phyloP scores from a whole-genome alignment of 1,284 basidiomycete genomes.

The Hemileia vastatrix region DNA sequence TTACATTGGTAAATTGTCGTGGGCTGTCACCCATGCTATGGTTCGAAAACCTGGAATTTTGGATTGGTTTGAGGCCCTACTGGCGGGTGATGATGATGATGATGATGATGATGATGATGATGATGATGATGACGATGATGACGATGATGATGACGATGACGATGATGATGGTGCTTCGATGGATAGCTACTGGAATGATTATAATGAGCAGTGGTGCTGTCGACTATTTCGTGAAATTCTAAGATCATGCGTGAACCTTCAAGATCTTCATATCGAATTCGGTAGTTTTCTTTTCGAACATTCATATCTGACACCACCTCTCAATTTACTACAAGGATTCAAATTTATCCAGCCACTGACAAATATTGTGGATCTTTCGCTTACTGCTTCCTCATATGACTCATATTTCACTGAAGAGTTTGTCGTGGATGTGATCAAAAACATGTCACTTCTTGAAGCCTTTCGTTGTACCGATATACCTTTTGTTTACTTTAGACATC shows the following conservation, averaged over 20 bases:
- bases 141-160: no score
- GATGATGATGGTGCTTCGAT: no score
- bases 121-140: no score
- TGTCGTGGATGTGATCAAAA: slow-evolving; percentile 2
- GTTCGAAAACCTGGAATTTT: neutral
- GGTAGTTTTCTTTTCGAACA: neutral
- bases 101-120: no score
- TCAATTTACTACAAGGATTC: neutral
- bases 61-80: neutral
- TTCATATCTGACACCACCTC: no score
- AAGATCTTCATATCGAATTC: slow-evolving; percentile 1
- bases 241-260: neutral
- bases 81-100: neutral
- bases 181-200: no score
- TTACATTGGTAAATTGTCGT: slow-evolving; percentile 3
- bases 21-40: neutral
- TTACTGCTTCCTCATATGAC: neutral
- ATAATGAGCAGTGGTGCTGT: no score
- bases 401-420: neutral
- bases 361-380: neutral
- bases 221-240: neutral
- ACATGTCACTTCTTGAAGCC: neutral
- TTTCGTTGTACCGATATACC: slow-evolving; percentile 3
- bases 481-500: neutral
- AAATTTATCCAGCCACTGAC: slow-evolving; percentile 6